Evolutionary conservation across 345 rosid species (phyloP).

Genomic region (Draba incana): DNA sequence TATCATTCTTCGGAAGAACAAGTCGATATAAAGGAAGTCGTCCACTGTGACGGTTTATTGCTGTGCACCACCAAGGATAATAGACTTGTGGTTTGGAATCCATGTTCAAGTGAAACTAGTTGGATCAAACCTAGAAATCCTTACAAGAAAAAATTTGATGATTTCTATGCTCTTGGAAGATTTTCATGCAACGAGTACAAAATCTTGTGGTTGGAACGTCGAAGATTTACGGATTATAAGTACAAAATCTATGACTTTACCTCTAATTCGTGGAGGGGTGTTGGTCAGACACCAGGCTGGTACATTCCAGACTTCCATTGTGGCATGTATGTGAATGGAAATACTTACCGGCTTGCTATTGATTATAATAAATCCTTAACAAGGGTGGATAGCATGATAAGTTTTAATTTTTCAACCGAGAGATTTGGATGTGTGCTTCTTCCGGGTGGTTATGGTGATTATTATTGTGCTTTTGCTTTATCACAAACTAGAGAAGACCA

Average conservation of each 20-base stretch:
- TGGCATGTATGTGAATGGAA: not conserved
- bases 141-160: no score
- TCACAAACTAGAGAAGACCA: constrained; percentile 25
- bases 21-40: not conserved
- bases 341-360: not conserved
- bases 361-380: no score
- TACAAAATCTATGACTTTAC: not conserved
- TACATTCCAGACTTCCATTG: not conserved
- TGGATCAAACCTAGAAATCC: not conserved
- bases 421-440: not conserved
- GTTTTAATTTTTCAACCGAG: constrained; percentile 1
- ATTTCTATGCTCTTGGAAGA: not conserved
- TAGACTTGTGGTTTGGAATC: constrained; percentile 14
- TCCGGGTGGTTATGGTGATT: no score
- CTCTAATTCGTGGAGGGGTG: not conserved
- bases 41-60: constrained; percentile 13
- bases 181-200: constrained; percentile 11
- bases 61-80: not conserved
- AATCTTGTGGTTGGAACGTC: not conserved
- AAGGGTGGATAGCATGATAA: not conserved
- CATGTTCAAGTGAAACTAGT: not conserved
- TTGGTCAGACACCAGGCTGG: not conserved
- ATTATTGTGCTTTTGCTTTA: not conserved
- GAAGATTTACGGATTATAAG: not conserved
- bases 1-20: not conserved